A percentile compares a stretch with the other conserved stretches of the same genome.
Evolutionary conservation across 768 basidiomycete genomes (phyloP).

Genomic region (Tylopilus subfusipes): DNA sequence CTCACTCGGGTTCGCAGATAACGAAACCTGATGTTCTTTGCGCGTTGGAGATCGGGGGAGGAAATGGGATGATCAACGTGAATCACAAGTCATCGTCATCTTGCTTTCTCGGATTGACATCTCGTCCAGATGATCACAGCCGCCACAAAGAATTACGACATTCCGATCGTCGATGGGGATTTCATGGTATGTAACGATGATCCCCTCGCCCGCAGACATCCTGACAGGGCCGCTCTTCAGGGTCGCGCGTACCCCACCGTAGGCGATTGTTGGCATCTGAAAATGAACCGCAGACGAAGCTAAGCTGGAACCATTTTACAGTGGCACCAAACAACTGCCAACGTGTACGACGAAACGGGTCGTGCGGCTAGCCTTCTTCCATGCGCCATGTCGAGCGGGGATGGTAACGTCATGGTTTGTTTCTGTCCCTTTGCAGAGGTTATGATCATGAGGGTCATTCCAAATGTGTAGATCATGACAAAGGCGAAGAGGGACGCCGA

Average conservation of each 20-base stretch:
- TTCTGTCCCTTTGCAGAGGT: not conserved
- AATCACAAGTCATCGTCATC: slow-evolving; percentile 9
- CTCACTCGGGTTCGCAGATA: slow-evolving; percentile 21
- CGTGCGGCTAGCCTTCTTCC: slow-evolving; percentile 32
- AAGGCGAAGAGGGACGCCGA: slow-evolving; percentile 41
- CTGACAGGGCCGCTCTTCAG: slow-evolving; percentile 14
- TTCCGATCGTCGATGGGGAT: slow-evolving; percentile 44
- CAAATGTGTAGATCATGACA: slow-evolving; percentile 37
- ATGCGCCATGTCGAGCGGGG: slow-evolving; percentile 35
- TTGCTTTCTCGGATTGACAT: slow-evolving; percentile 8
- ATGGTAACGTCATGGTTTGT: slow-evolving; percentile 35
- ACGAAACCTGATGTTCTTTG: slow-evolving; percentile 35
- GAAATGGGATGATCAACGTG: slow-evolving; percentile 44
- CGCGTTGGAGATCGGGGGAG: slow-evolving; percentile 41
- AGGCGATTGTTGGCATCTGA: slow-evolving; percentile 15
- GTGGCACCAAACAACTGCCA: slow-evolving; percentile 32
- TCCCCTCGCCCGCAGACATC: not conserved
- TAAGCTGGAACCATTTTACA: slow-evolving; percentile 2
- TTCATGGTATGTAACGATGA: slow-evolving; percentile 34
- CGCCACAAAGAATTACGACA: slow-evolving; percentile 33
- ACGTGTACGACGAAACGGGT: slow-evolving; percentile 26
- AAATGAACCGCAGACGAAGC: slow-evolving; percentile 2
- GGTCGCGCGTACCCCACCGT: slow-evolving; percentile 37
- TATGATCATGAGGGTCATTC: slow-evolving; percentile 12
- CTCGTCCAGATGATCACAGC: slow-evolving; percentile 33